Conservation (phyloP, 495 filamentous ascomycete species). For the Penicillium lividum region DNA sequence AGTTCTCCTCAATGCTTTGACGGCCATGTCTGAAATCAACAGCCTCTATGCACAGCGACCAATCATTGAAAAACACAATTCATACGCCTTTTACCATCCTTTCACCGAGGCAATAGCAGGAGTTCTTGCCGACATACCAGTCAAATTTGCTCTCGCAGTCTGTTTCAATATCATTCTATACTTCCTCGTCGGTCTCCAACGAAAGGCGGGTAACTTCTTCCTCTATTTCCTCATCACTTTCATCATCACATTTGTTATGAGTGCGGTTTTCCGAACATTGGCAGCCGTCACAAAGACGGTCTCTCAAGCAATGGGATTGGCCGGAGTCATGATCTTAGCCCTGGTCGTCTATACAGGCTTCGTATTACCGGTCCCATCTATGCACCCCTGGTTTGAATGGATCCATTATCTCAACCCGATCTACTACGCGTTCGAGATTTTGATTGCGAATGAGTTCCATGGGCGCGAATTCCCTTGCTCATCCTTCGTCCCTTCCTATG, state of each 20-base stretch:
- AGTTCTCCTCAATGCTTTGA: conserved; percentile 81
- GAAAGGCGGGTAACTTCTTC: conserved; percentile 78
- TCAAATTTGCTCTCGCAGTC: conserved; percentile 54
- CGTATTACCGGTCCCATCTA: conserved; percentile 68
- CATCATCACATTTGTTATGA: conserved; percentile 68
- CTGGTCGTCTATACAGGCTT: conserved; percentile 91
- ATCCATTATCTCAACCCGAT: conserved; percentile 85
- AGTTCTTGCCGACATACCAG: conserved; percentile 79
- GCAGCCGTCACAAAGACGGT: conserved; percentile 8
- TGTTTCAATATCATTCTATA: conserved; percentile 77
- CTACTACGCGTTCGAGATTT: conserved; percentile 79
- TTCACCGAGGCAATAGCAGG: conserved; percentile 83
- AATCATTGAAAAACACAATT: conserved; percentile 88
- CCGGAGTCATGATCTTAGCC: conserved; percentile 77
- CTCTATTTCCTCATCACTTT: conserved; percentile 62
- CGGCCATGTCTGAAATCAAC: conserved; percentile 72
- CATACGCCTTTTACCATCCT: conserved; percentile 91
- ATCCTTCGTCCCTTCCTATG: conserved; percentile 56
- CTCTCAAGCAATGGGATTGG: conserved; percentile 75
- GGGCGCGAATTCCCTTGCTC: conserved; percentile 64
- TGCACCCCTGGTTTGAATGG: conserved; percentile 86
- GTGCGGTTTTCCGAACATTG: conserved; percentile 73
- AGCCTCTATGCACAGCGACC: conserved; percentile 83
- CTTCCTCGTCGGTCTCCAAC: conserved; percentile 80
- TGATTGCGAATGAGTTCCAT: conserved; percentile 93